These are phyloP conservation scores for Hypoxylon sp. DNA, from an alignment of 2,329 filamentous ascomycete genomes.

Conservation along the genomic window DNA sequence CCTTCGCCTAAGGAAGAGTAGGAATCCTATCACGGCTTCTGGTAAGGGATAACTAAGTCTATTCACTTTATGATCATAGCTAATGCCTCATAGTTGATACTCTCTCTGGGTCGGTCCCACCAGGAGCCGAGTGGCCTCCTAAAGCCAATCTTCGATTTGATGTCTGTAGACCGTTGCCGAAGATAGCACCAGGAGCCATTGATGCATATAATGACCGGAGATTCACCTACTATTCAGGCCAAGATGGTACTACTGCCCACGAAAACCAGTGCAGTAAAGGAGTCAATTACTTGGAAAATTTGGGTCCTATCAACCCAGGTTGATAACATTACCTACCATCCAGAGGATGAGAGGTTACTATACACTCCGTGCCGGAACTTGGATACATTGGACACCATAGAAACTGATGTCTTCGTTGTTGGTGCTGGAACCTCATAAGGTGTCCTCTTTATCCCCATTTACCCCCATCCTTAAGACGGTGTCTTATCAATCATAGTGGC, in stretches of 20 bases:
- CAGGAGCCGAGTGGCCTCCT: constrained; percentile 11
- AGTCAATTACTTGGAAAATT: constrained; percentile 45
- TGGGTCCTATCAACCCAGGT: constrained; percentile 48
- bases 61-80: no score
- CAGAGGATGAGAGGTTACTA: constrained; percentile 44
- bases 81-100: constrained; percentile 1
- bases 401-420: constrained; percentile 48
- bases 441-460: no score
- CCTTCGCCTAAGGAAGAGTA: no score
- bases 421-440: constrained; percentile 49
- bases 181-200: constrained; percentile 8
- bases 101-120: background rate
- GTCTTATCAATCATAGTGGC: no score
- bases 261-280: constrained; percentile 1
- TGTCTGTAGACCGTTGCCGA: constrained; percentile 14
- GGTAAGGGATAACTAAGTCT: no score
- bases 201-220: background rate
- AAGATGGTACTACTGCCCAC: constrained; percentile 11
- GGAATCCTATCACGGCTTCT: no score
- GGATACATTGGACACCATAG: constrained; percentile 24
- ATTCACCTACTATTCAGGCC: background rate
- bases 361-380: constrained; percentile 32
- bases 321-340: constrained; percentile 32
- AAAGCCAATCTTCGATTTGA: constrained; percentile 15
- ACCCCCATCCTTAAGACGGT: no score